Base-by-base conservation (phyloP, 148 eudicot species). In the Pouteria glomerata region DNA sequence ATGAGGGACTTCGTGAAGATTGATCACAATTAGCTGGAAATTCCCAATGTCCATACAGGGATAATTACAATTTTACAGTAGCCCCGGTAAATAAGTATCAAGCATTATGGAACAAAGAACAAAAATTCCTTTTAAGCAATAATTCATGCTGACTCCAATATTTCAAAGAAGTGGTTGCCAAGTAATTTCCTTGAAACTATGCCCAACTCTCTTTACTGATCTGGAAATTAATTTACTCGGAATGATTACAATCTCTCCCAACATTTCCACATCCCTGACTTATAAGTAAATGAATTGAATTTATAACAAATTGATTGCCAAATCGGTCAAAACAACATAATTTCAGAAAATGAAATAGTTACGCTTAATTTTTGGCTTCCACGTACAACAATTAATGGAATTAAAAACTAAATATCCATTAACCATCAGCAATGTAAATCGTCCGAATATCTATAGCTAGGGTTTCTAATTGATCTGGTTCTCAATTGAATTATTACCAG, bases 371-470 rank as follows among this genome's bases (percentile, higher is more conserved):
- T 26, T 27, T 10, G 8, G 63, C 3, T 8, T 30, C 31, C 65
- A 34, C n/a, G 35, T 61, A 41, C 66, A 35, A n/a, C 29, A 8
- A 42, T 19, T 12, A 10, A 35, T 27, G 10, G 1, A n/a, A 33
- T 21, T 61, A 15, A 44, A 23, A 63, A n/a, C 23, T 16, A 6
- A 0, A 16, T 6, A 50, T 50, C 55, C 55, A 50, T 1, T 19
- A 50, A 19, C 2, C 19, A 5, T 6, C 55, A 12, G 55, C 23
- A 50, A 8, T 1, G 4, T 44, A 14, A 6, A 11, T 16, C 55
- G 55, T 50, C 23, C 33, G 29, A 41, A 35, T 12, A 24, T 45
- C 69, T 15, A 66, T 45, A 42, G 51, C 56, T 71, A 71, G 66
- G 74, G 74, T 58, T 71, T 44, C 52, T 27, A 29, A 71, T 21